phyloP scores from a whole-genome alignment of 2,329 filamentous ascomycete species.

The Colletotrichum navitas region DNA sequence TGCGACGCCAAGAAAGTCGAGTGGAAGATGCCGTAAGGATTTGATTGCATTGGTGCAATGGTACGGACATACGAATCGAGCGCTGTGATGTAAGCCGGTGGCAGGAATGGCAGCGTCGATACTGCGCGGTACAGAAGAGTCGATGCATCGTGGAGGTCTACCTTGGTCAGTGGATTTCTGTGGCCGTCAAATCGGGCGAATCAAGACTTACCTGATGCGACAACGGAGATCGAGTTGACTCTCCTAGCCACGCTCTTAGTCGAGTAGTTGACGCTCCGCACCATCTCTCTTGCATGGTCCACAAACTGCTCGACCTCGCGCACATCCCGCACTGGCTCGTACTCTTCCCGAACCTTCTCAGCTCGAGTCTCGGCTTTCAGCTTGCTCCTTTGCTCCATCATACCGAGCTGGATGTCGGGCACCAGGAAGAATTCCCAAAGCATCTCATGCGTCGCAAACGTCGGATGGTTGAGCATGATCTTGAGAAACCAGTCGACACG shows the following conservation, averaged over 20 bases:
- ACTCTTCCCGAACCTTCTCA: slow-evolving; percentile 91
- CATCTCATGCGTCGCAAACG: slow-evolving; percentile 96
- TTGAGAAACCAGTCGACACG: slow-evolving; percentile 90
- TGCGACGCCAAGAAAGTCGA: slow-evolving; percentile 83
- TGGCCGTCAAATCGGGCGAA: not conserved
- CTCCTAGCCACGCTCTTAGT: slow-evolving; percentile 86
- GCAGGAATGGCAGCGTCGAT: slow-evolving; percentile 74
- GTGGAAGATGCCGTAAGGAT: slow-evolving; percentile 80
- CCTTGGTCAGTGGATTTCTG: slow-evolving; percentile 7
- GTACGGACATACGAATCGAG: slow-evolving; percentile 79
- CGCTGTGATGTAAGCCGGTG: slow-evolving; percentile 74
- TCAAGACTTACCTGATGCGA: slow-evolving; percentile 65
- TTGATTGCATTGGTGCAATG: slow-evolving; percentile 76
- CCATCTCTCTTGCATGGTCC: slow-evolving; percentile 88
- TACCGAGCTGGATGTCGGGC: slow-evolving; percentile 89
- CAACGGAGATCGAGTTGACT: slow-evolving; percentile 79
- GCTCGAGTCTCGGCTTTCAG: slow-evolving; percentile 86
- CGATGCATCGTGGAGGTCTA: slow-evolving; percentile 78
- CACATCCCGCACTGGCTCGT: slow-evolving; percentile 84
- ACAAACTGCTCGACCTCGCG: slow-evolving; percentile 94
- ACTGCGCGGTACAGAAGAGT: slow-evolving; percentile 66
- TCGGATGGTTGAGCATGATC: slow-evolving; percentile 87
- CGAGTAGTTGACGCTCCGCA: slow-evolving; percentile 85
- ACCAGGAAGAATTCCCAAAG: slow-evolving; percentile 99
- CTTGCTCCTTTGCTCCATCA: slow-evolving; percentile 89